Conservation (phyloP, 2,329 filamentous ascomycete species). For the Juglanconis juglandina region DNA sequence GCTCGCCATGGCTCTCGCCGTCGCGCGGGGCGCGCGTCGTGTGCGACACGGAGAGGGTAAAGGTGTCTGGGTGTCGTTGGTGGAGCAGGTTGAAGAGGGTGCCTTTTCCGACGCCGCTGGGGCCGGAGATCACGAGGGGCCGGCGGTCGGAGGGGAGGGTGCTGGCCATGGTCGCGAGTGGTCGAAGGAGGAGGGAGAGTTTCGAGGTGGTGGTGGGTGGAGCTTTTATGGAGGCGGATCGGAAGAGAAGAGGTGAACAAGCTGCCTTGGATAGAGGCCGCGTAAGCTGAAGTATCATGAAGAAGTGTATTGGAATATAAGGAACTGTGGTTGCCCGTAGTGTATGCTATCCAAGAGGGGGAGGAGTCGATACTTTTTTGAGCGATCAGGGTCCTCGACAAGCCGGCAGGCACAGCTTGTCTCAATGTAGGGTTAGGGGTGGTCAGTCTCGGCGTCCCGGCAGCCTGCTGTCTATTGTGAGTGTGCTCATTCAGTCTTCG, state of each 20-base stretch:
- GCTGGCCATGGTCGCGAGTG: slow-evolving; percentile 15
- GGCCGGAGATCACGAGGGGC: slow-evolving; percentile 76
- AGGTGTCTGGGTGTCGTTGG: slow-evolving; percentile 43
- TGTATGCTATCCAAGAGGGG: background rate
- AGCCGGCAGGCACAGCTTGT: background rate
- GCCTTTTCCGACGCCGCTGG: slow-evolving; percentile 77
- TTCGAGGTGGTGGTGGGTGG: background rate
- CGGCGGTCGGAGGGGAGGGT: slow-evolving; percentile 46
- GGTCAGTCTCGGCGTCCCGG: background rate
- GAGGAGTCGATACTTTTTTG: background rate
- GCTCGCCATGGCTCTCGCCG: slow-evolving; percentile 70
- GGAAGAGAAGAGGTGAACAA: background rate
- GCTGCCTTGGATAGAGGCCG: slow-evolving; percentile 8
- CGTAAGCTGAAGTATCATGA: slow-evolving; percentile 11
- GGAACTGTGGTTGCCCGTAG: background rate
- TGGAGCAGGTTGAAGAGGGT: slow-evolving; percentile 74
- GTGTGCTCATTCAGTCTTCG: no score
- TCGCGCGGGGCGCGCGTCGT: slow-evolving; percentile 76
- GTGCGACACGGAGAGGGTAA: slow-evolving; percentile 62
- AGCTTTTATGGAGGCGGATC: background rate
- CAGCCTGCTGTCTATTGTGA: background rate
- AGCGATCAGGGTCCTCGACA: background rate
- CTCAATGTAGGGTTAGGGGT: background rate
- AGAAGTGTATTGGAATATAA: background rate
- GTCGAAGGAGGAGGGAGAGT: background rate